Base-by-base conservation (phyloP, 306 rosid genomes). In the Gastrolobium bilobum region DNA sequence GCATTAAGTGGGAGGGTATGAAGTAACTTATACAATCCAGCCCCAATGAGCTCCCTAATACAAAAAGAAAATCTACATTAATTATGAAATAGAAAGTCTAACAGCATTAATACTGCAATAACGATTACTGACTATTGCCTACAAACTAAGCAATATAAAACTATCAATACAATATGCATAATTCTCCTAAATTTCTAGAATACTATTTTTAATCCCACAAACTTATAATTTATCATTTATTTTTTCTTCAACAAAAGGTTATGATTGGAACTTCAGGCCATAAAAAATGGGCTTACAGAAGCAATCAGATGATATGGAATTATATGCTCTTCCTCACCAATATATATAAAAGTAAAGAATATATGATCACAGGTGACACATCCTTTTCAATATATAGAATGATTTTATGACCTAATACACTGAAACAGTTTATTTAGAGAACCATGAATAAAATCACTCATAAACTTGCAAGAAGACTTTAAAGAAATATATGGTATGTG, bases 1-100 rank as follows among this genome's bases (percentile, higher is more conserved):
- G 85, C 90, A 87, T 91, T 91, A 53, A 60, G 73, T 4, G 93
- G 90, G 58, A 91, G 89, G 58, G 82, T 89, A 39, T 86, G 93
- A 72, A 51, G 60, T 84, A 85, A 74, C 6, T 75, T 43, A 76
- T 90, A 85, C 40, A 85, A 72, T 61, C 84, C 91, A 13, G 73
- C 40, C 42, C 90, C 90, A 48, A 48, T 52, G 64, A 79, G 62
- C 26, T 82, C 84, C 89, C 96, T 91, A 52, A 44, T 68, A 11
- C 30, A 47, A 71, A 47, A 4, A 2, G 56, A 68, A 51, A 44
- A 8, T 35, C 20, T 35, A 5, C 50, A 68, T 68, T 33, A 56
- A 70, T 37, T 26, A 42, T 60, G 54, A 39, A 56, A 71, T 46
- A 84, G 31, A 58, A 44, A 47, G 73, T 73, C 30, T 43, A 26